phyloP scores from a whole-genome alignment of 495 filamentous ascomycete species.

The Penicillium bialowiezense region DNA sequence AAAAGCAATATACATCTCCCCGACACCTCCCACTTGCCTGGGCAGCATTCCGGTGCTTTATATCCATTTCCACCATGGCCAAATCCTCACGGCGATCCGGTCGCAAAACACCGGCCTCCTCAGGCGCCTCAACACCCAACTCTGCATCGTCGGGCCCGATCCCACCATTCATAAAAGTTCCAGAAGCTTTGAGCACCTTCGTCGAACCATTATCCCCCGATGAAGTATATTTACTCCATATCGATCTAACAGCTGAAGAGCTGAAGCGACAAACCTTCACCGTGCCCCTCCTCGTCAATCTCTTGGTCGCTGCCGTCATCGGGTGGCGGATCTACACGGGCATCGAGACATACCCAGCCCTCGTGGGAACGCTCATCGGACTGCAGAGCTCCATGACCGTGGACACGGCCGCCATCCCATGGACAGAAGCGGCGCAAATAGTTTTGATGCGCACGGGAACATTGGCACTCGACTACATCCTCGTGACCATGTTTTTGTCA shows the following conservation, averaged over 20 bases:
- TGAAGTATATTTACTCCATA: conserved; percentile 75
- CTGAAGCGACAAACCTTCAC: conserved; percentile 76
- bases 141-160: conserved; percentile 41
- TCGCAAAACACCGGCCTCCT: conserved; percentile 27
- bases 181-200: conserved; percentile 58
- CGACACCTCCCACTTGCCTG: too few species aligned
- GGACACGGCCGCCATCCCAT: conserved; percentile 48
- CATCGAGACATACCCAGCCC: conserved; percentile 61
- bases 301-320: conserved; percentile 56
- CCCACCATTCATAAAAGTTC: conserved; percentile 61
- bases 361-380: conserved; percentile 60
- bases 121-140: conserved; percentile 36
- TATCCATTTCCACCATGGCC: conserved; percentile 26
- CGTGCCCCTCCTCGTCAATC: conserved; percentile 69
- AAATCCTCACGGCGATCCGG: conserved; percentile 36
- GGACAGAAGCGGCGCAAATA: conserved; percentile 45
- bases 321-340: conserved; percentile 58
- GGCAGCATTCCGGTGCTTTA: too few species aligned
- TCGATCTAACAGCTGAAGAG: conserved; percentile 60
- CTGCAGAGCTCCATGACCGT: conserved; percentile 57
- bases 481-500: conserved; percentile 63
- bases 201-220: conserved; percentile 55
- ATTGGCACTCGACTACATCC: conserved; percentile 68
- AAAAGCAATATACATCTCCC: too few species aligned
- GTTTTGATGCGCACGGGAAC: conserved; percentile 53